A percentile compares a stretch with the other conserved stretches of the same genome.
phyloP scores from a whole-genome alignment of 345 rosid genomes.

The Aethionema arabicum region DNA sequence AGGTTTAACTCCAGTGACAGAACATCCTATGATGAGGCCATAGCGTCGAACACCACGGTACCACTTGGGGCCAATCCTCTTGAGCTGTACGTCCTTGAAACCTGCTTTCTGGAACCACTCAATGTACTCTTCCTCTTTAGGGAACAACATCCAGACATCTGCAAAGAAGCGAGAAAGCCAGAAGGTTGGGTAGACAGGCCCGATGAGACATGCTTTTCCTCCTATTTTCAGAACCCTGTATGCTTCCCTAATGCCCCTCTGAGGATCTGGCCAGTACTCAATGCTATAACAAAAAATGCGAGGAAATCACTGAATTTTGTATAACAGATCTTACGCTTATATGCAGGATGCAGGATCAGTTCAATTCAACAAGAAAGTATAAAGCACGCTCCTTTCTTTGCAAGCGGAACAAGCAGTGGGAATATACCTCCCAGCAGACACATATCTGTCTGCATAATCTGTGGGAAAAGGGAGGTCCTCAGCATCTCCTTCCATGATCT shows the following conservation, averaged over 20 bases:
- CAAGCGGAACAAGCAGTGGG: not conserved
- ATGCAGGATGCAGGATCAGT: too few species aligned
- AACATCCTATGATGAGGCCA: conserved; percentile 98
- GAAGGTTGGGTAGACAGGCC: conserved; percentile 95
- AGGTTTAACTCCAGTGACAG: conserved; percentile 93
- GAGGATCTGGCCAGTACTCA: conserved; percentile 99
- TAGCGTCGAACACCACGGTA: conserved; percentile 98
- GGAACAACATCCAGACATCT: conserved; percentile 99
- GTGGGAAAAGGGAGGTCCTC: conserved; percentile 89
- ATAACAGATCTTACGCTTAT: too few species aligned
- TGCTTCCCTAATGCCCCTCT: conserved; percentile 94
- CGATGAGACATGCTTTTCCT: conserved; percentile 89
- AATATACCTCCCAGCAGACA: conserved; percentile 88
- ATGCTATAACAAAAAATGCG: conserved; percentile 45
- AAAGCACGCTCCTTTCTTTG: too few species aligned
- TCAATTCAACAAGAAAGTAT: too few species aligned
- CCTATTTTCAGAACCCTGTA: conserved; percentile 91
- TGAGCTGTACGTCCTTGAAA: conserved; percentile 83
- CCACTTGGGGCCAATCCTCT: conserved; percentile 99
- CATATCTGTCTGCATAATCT: conserved; percentile 93
- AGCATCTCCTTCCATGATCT: conserved; percentile 90
- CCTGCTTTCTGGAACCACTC: conserved; percentile 96
- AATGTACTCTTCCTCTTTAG: conserved; percentile 98
- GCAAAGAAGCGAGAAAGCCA: conserved; percentile 98
- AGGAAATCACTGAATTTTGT: too few species aligned